Conservation (phyloP, 78 protist species). For the Pigoraptor vietnamica region DNA sequence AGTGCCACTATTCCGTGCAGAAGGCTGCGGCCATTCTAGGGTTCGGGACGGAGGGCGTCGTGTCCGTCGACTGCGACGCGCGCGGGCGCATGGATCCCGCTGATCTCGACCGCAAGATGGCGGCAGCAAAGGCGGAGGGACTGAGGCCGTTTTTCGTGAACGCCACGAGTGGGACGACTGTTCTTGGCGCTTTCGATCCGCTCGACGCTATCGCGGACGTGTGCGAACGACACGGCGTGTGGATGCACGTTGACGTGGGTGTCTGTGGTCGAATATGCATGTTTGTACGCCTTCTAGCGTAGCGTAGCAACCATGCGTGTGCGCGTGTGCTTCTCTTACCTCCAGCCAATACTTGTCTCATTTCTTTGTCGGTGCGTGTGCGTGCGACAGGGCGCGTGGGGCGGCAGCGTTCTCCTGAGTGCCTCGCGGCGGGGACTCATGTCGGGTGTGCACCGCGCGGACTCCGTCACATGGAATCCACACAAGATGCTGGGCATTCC, state of each 20-base stretch:
- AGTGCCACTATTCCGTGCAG: conserved; percentile 33
- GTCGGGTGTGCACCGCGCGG: conserved; percentile 26
- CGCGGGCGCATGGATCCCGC: conserved; percentile 22
- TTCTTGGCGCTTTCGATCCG: conserved; percentile 40
- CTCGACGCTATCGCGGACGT: conserved; percentile 20
- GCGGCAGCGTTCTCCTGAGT: conserved; percentile 31
- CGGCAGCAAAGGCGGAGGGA: not conserved
- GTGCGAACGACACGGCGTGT: conserved; percentile 10
- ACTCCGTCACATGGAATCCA: conserved; percentile 41
- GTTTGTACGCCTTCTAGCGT: not conserved
- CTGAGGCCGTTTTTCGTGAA: conserved; percentile 35
- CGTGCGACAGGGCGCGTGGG: conserved; percentile 29
- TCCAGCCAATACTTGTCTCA: too few species aligned
- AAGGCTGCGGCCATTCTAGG: conserved; percentile 27
- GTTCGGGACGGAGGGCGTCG: conserved; percentile 21
- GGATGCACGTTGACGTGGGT: conserved; percentile 49
- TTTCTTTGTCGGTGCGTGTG: not conserved
- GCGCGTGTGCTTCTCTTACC: too few species aligned
- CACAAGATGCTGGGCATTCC: conserved; percentile 57
- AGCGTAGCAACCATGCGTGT: not conserved
- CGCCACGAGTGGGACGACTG: conserved; percentile 52
- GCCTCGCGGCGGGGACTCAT: not conserved
- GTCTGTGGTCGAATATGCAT: not conserved
- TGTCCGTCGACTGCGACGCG: conserved; percentile 4
- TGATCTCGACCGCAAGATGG: conserved; percentile 18